Conservation (phyloP, 345 rosid species). For the Eucalyptus caleyi region DNA sequence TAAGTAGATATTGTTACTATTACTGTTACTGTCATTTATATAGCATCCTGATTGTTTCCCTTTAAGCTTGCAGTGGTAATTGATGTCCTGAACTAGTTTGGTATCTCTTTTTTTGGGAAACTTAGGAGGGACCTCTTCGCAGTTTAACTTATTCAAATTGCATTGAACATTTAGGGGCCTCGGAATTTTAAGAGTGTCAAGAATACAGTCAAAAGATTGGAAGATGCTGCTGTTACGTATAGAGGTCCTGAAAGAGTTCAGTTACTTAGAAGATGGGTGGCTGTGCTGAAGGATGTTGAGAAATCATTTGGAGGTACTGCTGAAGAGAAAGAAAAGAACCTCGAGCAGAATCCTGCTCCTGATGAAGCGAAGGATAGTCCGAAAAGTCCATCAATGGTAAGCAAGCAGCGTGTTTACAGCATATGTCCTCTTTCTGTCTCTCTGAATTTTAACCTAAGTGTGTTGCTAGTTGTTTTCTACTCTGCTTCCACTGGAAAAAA, state of each 20-base stretch:
- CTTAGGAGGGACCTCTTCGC: background rate
- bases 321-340: slow-evolving; percentile 26
- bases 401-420: background rate
- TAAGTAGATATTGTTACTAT: background rate
- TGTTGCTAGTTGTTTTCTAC: background rate
- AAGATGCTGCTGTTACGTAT: slow-evolving; percentile 73
- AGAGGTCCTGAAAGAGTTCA: slow-evolving; percentile 67
- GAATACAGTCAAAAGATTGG: slow-evolving; percentile 72
- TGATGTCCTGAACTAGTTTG: background rate
- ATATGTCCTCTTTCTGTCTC: background rate
- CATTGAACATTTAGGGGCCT: slow-evolving; percentile 28
- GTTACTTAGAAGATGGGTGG: slow-evolving; percentile 69
- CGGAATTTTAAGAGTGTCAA: slow-evolving; percentile 51
- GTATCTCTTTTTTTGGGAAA: background rate
- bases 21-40: background rate
- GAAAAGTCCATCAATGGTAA: slow-evolving; percentile 37
- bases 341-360: slow-evolving; percentile 22
- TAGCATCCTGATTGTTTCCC: background rate
- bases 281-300: slow-evolving; percentile 67
- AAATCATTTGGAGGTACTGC: slow-evolving; percentile 12
- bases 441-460: background rate
- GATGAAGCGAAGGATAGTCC: slow-evolving; percentile 45
- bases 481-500: background rate
- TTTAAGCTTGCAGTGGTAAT: background rate
- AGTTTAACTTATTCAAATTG: background rate